These are phyloP conservation scores for Bruguiera gymnorhiza DNA, from an alignment of 345 rosid species.

Conservation along the genomic window DNA sequence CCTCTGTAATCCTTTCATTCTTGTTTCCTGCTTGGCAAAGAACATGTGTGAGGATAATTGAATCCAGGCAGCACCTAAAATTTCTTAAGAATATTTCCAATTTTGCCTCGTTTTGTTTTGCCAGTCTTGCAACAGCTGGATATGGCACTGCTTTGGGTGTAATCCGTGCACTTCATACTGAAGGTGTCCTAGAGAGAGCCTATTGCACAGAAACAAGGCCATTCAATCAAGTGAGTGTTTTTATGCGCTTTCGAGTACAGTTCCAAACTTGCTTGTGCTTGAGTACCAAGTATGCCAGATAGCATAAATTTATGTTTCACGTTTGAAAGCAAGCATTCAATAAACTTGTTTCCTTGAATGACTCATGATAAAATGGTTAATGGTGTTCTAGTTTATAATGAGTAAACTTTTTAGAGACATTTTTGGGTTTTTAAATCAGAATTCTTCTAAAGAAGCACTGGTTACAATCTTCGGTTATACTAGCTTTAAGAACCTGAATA, in stretches of 20 bases:
- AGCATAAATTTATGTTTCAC: too few species aligned
- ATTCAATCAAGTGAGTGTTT: slow-evolving; percentile 71
- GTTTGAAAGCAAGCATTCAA: too few species aligned
- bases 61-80: background rate
- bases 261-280: background rate
- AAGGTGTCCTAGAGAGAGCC: slow-evolving; percentile 70
- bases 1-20: background rate
- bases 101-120: slow-evolving; percentile 5
- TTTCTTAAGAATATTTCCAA: background rate
- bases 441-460: too few species aligned
- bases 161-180: slow-evolving; percentile 69
- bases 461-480: too few species aligned
- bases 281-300: too few species aligned
- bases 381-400: too few species aligned
- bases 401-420: too few species aligned
- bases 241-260: background rate
- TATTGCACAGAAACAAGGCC: slow-evolving; percentile 99
- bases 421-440: too few species aligned
- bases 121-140: slow-evolving; percentile 97
- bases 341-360: too few species aligned
- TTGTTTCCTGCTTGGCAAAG: slow-evolving; percentile 9
- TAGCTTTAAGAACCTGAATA: background rate
- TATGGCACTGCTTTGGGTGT: slow-evolving; percentile 97
- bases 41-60: background rate
- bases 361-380: too few species aligned